Base-by-base conservation (phyloP, 495 filamentous ascomycete species). In the Penicillium psychrofluorescens region DNA sequence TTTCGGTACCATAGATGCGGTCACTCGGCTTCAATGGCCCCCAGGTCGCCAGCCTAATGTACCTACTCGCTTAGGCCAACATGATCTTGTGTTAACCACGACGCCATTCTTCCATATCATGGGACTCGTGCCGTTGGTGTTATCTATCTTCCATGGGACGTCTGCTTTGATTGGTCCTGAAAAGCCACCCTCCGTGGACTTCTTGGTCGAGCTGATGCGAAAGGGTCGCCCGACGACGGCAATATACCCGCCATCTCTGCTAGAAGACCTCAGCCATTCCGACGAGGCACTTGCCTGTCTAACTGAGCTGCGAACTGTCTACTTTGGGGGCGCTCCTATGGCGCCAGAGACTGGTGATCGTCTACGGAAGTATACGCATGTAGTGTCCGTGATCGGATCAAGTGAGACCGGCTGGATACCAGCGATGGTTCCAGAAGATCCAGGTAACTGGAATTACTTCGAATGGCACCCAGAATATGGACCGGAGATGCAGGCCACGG, bases 361-460 rank as follows among this genome's bases (percentile, higher is more conserved):
- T 3, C 37, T 58, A 4, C 48, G 43, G 27, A 29, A 48, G 32
- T 44, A 40, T n/a, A 48, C 54, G 5, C 28, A 50, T n/a, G 9
- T 61, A 0, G 29, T 55, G 8, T 13, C 45, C 6, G 31, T 50
- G 0, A 45, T 61, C 27, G 57, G 54, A 12, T 29, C 49, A 11
- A 50, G 48, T 13, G 57, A 61, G 28, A 42, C 46, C 2, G 57
- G 48, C 9, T 53, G 41, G 44, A 44, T 55, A 30, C 41, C 51
- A 7, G 12, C 61, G 6, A 54, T 67, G 34, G 46, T 64, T 11
- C 70, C 71, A n/a, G 40, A 62, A 5, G 51, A 71, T 12, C 43
- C 15, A 0, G 54, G 15, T 10, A 61, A 79, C 27, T 81, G 79
- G 78, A 51, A 65, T 38, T 79, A 66, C 37, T 53, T 81, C 35